These are phyloP conservation scores for Luvunga scandens DNA, from an alignment of 345 rosid species.

Conservation along the genomic window DNA sequence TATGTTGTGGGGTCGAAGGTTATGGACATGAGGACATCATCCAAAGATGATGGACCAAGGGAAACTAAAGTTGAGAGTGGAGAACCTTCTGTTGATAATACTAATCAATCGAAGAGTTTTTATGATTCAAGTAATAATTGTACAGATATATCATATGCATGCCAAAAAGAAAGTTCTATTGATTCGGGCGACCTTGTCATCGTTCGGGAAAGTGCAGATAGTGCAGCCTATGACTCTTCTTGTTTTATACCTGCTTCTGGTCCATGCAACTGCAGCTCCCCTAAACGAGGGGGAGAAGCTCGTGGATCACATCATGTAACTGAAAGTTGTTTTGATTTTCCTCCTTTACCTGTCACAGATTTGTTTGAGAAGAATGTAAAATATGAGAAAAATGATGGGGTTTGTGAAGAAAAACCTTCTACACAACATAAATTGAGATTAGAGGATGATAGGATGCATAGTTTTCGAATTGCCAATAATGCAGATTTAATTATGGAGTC, in stretches of 20 bases:
- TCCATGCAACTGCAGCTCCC: constrained; percentile 35
- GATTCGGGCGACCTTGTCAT: constrained; percentile 59
- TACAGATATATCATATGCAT: constrained; percentile 41
- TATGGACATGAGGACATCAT: constrained; percentile 85
- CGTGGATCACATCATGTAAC: constrained; percentile 37
- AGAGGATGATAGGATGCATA: constrained; percentile 65
- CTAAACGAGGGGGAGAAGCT: constrained; percentile 33
- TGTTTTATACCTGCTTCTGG: constrained; percentile 43
- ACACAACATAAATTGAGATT: constrained; percentile 35
- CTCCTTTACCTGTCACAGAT: constrained; percentile 66
- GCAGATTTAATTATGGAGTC: constrained; percentile 72
- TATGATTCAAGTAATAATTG: constrained; percentile 49
- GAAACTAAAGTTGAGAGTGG: constrained; percentile 45
- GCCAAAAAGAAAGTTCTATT: constrained; percentile 54
- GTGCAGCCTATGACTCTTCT: constrained; percentile 49
- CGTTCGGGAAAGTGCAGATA: constrained; percentile 53
- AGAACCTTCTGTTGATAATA: constrained; percentile 35
- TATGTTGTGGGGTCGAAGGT: constrained; percentile 89
- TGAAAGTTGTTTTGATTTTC: constrained; percentile 58
- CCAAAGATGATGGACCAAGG: constrained; percentile 52
- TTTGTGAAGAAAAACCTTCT: constrained; percentile 38
- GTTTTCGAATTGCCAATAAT: constrained; percentile 73
- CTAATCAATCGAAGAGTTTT: constrained; percentile 41
- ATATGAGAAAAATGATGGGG: constrained; percentile 38
- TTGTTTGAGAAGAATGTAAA: constrained; percentile 66